Percentiles rank a stretch among this genome's conserved stretches.
These are phyloP conservation scores for Arachis hypogaea DNA, from an alignment of 306 rosid species.

Conservation along the genomic window DNA sequence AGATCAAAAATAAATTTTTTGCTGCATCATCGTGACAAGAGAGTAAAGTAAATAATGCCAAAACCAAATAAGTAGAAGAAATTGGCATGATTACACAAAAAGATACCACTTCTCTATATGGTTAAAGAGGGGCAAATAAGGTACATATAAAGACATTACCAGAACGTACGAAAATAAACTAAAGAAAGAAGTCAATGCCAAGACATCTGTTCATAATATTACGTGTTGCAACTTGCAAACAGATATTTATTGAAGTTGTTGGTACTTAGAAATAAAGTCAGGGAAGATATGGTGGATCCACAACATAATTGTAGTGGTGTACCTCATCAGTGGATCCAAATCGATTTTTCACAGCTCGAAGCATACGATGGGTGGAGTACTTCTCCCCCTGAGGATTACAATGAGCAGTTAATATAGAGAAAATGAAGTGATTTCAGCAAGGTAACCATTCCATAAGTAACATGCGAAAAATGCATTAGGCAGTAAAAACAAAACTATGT, in stretches of 20 bases:
- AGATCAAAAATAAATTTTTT: conserved; percentile 5
- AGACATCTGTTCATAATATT: neutral
- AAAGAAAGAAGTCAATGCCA: neutral
- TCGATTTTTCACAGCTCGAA: conserved; percentile 93
- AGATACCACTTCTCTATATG: neutral
- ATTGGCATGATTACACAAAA: conserved; percentile 11
- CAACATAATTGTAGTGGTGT: conserved; percentile 16
- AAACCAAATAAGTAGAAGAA: conserved; percentile 1
- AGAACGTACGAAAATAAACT: conserved; percentile 2
- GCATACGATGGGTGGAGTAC: conserved; percentile 81
- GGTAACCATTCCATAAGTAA: conserved; percentile 18
- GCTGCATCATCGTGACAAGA: conserved; percentile 6
- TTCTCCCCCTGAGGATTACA: conserved; percentile 74
- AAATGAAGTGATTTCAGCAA: conserved; percentile 23
- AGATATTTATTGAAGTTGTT: conserved; percentile 2
- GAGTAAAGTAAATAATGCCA: conserved; percentile 9
- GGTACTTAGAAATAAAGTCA: neutral
- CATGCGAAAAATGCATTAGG: conserved; percentile 5
- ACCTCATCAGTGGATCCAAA: conserved; percentile 98
- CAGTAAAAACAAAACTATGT: conserved; percentile 16
- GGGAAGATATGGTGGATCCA: conserved; percentile 23
- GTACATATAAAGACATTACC: neutral
- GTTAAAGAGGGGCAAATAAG: neutral
- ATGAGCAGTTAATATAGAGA: conserved; percentile 33
- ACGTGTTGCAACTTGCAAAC: neutral